These are phyloP conservation scores for Yarrowia phangngaensis DNA, from an alignment of 805 yeast species.

Conservation along the genomic window DNA sequence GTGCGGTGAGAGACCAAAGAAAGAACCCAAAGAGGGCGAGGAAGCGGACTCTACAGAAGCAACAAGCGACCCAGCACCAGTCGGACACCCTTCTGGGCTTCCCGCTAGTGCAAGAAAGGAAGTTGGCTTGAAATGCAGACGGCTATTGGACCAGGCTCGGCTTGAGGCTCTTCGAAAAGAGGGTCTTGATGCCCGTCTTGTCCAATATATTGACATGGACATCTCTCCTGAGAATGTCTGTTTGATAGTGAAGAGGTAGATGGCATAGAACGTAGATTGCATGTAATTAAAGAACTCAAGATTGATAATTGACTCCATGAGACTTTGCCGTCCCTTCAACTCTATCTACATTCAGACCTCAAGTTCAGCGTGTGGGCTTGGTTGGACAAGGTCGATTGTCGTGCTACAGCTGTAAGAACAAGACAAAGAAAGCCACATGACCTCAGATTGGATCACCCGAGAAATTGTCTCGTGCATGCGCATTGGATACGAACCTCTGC, in stretches of 20 bases:
- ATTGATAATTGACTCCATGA: too few relatives aligned
- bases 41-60: constrained; percentile 34
- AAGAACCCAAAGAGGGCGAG: constrained; percentile 41
- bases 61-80: neutral
- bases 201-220: constrained; percentile 54
- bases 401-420: too few relatives aligned
- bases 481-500: too few relatives aligned
- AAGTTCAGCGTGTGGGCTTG: too few relatives aligned
- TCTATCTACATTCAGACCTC: too few relatives aligned
- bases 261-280: too few relatives aligned
- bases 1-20: constrained; percentile 53
- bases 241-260: constrained; percentile 34
- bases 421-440: too few relatives aligned
- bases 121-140: constrained; percentile 65
- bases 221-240: constrained; percentile 71
- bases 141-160: constrained; percentile 73
- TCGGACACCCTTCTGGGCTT: constrained; percentile 47
- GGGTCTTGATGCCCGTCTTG: constrained; percentile 45
- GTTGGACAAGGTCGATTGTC: too few relatives aligned
- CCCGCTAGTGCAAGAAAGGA: constrained; percentile 49
- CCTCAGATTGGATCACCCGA: too few relatives aligned
- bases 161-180: constrained; percentile 44
- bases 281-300: too few relatives aligned
- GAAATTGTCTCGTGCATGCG: too few relatives aligned
- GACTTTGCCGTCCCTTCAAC: too few relatives aligned